Percentiles rank a stretch among this genome's conserved stretches.
phyloP scores from a whole-genome alignment of 352 stramenopile genomes.

The Globisporangium lucens region DNA sequence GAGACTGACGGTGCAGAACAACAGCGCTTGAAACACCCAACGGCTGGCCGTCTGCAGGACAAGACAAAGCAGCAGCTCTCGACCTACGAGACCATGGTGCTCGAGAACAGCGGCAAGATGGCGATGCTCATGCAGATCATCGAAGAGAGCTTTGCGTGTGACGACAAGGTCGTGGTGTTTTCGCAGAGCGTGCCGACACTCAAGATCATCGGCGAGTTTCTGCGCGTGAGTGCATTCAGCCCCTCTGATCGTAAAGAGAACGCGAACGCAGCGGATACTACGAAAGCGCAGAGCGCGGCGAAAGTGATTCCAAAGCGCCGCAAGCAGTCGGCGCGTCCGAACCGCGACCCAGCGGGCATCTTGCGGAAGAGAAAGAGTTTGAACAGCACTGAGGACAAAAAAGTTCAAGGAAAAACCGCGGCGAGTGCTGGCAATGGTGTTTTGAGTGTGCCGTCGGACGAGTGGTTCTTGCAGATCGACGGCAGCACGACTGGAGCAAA shows the following conservation, averaged over 20 bases:
- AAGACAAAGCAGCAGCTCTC: conserved; percentile 1
- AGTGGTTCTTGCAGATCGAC: conserved; percentile 83
- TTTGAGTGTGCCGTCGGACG: conserved; percentile 17
- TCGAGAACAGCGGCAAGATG: conserved; percentile 84
- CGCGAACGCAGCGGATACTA: conserved; percentile 10
- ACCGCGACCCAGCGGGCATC: conserved; percentile 58
- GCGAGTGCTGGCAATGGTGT: not conserved
- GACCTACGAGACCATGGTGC: conserved; percentile 42
- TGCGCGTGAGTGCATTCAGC: conserved; percentile 55
- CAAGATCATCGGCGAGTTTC: conserved; percentile 72
- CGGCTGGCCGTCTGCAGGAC: not conserved
- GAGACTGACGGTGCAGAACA: not conserved
- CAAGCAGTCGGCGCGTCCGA: conserved; percentile 27
- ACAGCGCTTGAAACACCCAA: not conserved
- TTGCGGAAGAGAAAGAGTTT: conserved; percentile 41
- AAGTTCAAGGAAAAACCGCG: not conserved
- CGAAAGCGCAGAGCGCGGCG: conserved; percentile 2
- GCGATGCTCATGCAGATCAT: conserved; percentile 69
- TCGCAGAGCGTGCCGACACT: conserved; percentile 86
- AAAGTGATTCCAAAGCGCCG: conserved; percentile 35
- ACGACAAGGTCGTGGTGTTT: conserved; percentile 87
- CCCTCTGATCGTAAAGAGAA: conserved; percentile 28
- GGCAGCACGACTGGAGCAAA: conserved; percentile 69
- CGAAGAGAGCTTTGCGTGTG: conserved; percentile 62
- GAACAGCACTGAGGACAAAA: conserved; percentile 10